Base-by-base conservation (phyloP, 2,329 filamentous ascomycete species). In the Magnaporthiopsis rhizophila region DNA sequence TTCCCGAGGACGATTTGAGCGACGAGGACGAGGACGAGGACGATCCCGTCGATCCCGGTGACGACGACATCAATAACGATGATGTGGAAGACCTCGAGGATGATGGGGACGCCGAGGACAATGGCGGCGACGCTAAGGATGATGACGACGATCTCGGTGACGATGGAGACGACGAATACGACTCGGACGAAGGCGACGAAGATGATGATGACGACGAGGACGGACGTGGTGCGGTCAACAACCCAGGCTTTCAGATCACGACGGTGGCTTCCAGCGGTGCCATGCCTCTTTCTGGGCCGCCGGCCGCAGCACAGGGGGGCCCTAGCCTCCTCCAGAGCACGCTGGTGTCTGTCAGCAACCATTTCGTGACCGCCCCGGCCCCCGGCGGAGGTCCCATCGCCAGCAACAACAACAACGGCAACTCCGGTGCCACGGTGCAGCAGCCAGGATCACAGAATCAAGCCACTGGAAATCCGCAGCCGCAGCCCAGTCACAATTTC, bases 1-100 rank as follows among this genome's bases (percentile, higher is more conserved):
- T 53, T 24, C 45, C 45, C 45, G 64, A 68, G 59, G 61, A 62
- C 3, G 21, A 61, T 36, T 3, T 61, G 32, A 32, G 62, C 50
- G 28, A 45, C 53, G 56, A 26, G 26, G 30, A 62, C 53, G 56
- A 26, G 26, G 30, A 62, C 11, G 18, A 38, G 18, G 57, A 18
- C 6, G 59, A 61, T 9, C 12, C 24, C n/a, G 30, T 26, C 28
- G 56, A 61, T 38, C 28, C 32, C 13, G 32, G 50, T 13, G 59
- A 61, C 5, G 34, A 61, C 7, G 59, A 61, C 7, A 1, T 8
- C 30, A 5, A 34, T 38, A 5, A 38, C 18, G 32, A 13, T 15
- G 34, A 38, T 61, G 15, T 21, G 58, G 30, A 59, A 12, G 64
- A 58, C 21, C 21, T 36, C n/a, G 64, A 59, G 7, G 63, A 58